A percentile compares a stretch with the other conserved stretches of the same genome.
These are phyloP conservation scores for Neurospora intermedia DNA, from an alignment of 495 filamentous ascomycete species.

Conservation along the genomic window DNA sequence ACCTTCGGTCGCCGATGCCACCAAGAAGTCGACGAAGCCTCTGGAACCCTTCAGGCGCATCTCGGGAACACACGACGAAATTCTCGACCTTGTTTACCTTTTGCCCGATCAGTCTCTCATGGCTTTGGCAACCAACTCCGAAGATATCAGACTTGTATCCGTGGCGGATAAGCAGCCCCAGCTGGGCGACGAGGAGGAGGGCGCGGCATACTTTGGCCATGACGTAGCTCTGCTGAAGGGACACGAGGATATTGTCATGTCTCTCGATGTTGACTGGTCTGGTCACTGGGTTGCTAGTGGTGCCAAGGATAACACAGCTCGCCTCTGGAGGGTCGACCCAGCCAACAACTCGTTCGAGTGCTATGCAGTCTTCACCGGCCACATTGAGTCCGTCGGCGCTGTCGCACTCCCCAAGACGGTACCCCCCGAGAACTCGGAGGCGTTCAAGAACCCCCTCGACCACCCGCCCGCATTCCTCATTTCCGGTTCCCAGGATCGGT, in stretches of 20 bases:
- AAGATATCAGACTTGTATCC: conserved; percentile 80
- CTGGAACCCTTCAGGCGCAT: conserved; percentile 54
- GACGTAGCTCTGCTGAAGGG: conserved; percentile 78
- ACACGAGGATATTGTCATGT: conserved; percentile 92
- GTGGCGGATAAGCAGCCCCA: conserved; percentile 22
- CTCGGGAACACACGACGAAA: conserved; percentile 93
- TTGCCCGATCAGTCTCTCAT: conserved; percentile 68
- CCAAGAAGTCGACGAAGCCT: conserved; percentile 19
- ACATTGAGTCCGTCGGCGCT: conserved; percentile 91
- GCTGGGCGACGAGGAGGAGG: conserved; percentile 20
- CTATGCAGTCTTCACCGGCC: conserved; percentile 73
- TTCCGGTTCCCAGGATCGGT: conserved; percentile 89
- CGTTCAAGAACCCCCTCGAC: conserved; percentile 54
- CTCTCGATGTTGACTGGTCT: conserved; percentile 88
- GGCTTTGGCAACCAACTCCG: conserved; percentile 88
- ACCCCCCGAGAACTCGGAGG: conserved; percentile 54
- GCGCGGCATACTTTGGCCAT: conserved; percentile 64
- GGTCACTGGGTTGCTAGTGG: conserved; percentile 94
- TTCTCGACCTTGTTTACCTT: conserved; percentile 84
- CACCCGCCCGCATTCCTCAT: conserved; percentile 75
- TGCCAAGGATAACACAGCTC: conserved; percentile 90
- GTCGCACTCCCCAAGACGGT: conserved; percentile 64
- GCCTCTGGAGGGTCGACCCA: conserved; percentile 82
- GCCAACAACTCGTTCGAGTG: conserved; percentile 62
- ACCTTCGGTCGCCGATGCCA: conserved; percentile 16